Conservation (phyloP, 495 filamentous ascomycete genomes). For the Baudoinia panamericana region DNA sequence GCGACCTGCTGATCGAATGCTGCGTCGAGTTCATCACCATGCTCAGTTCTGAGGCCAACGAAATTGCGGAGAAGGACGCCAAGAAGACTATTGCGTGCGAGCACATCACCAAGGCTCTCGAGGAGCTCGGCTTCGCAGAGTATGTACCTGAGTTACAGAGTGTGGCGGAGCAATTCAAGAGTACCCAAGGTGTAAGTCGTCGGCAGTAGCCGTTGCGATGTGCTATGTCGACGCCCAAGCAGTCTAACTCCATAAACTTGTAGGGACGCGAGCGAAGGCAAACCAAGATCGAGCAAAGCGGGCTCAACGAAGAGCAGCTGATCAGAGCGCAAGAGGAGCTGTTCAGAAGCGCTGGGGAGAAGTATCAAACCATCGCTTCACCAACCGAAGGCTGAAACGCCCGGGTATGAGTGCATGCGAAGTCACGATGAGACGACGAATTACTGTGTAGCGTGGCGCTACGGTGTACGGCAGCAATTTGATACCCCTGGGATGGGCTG, state of each 20-base stretch:
- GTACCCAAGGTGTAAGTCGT: constrained; percentile 76
- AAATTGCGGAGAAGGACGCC: constrained; percentile 92
- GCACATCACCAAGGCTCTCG: constrained; percentile 84
- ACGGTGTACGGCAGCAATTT: not conserved
- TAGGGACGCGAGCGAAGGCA: constrained; percentile 92
- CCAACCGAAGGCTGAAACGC: constrained; percentile 29
- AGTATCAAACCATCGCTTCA: constrained; percentile 41
- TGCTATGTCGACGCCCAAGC: no score
- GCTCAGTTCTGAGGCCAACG: constrained; percentile 92
- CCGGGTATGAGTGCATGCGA: not conserved
- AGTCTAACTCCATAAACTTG: no score
- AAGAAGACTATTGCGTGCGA: constrained; percentile 98
- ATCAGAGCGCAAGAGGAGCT: constrained; percentile 79
- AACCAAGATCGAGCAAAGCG: constrained; percentile 90
- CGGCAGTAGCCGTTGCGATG: no score
- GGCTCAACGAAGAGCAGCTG: constrained; percentile 77
- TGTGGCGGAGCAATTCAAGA: constrained; percentile 82
- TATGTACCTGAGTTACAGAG: constrained; percentile 78
- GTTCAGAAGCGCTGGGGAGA: constrained; percentile 69
- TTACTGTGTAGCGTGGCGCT: not conserved
- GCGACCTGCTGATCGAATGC: constrained; percentile 93
- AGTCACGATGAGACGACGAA: not conserved
- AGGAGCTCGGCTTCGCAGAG: constrained; percentile 78
- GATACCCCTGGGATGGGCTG: constrained; percentile 3
- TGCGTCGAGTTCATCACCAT: constrained; percentile 98